A percentile compares a stretch with the other conserved stretches of the same genome.
Evolutionary conservation across 2,329 filamentous ascomycete genomes (phyloP).

Genomic region (Claviceps humidiphila): DNA sequence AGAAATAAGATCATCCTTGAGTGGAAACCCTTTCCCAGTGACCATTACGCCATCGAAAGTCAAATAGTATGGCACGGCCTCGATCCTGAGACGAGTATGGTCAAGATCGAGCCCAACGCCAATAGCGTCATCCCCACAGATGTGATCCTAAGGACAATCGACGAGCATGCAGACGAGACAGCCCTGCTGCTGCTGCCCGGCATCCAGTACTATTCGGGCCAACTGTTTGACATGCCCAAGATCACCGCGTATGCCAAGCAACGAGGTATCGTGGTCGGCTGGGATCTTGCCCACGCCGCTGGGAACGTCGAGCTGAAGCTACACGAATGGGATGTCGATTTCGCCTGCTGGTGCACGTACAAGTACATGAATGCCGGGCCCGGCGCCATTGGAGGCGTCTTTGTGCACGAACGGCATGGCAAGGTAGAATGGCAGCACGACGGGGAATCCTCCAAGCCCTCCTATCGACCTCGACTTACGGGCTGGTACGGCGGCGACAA

Average conservation of each 20-base stretch:
- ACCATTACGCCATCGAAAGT: slow-evolving; percentile 74
- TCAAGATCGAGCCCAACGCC: slow-evolving; percentile 56
- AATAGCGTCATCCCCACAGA: slow-evolving; percentile 53
- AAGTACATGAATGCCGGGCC: slow-evolving; percentile 87
- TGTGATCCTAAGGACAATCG: slow-evolving; percentile 59
- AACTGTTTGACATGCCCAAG: slow-evolving; percentile 67
- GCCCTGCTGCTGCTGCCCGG: slow-evolving; percentile 72
- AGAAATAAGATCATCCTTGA: slow-evolving; percentile 76
- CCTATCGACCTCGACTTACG: slow-evolving; percentile 52
- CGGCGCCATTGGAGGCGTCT: slow-evolving; percentile 66
- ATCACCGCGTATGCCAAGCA: slow-evolving; percentile 68
- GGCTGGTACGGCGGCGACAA: slow-evolving; percentile 88
- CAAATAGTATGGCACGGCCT: slow-evolving; percentile 62
- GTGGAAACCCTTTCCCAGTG: slow-evolving; percentile 79
- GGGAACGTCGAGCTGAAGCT: slow-evolving; percentile 70
- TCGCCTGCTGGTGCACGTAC: slow-evolving; percentile 87
- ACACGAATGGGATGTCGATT: slow-evolving; percentile 85
- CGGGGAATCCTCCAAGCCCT: slow-evolving; percentile 17
- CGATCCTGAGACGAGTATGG: slow-evolving; percentile 53
- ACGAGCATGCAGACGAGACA: slow-evolving; percentile 57
- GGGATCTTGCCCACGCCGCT: slow-evolving; percentile 78
- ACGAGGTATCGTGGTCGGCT: slow-evolving; percentile 62
- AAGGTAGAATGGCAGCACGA: slow-evolving; percentile 28
- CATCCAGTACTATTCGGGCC: slow-evolving; percentile 86
- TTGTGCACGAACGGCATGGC: slow-evolving; percentile 66